These are phyloP conservation scores for Psidium friedrichsthalianum DNA, from an alignment of 345 rosid species.

Conservation along the genomic window DNA sequence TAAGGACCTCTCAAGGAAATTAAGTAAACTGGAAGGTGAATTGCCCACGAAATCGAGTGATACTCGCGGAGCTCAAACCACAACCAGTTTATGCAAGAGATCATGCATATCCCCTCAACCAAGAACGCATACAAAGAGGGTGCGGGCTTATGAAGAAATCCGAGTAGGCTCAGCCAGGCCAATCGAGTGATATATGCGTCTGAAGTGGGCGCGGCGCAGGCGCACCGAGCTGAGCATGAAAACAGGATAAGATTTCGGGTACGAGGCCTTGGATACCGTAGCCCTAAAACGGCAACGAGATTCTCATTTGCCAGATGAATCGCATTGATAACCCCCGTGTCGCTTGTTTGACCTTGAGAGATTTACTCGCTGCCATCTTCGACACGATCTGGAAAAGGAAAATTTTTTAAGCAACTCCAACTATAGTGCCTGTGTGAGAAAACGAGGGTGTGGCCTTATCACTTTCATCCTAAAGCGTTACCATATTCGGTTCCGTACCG, in stretches of 20 bases:
- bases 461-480: neutral
- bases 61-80: neutral
- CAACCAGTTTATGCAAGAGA: neutral
- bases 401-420: neutral
- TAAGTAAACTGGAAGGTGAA: neutral
- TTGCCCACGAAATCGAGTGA: neutral
- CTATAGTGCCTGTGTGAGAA: neutral
- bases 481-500: neutral
- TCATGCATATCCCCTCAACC: neutral
- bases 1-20: neutral
- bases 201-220: too few species aligned
- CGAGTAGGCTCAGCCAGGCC: neutral
- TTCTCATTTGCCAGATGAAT: neutral
- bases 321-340: neutral
- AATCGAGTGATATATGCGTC: neutral
- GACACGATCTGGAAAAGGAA: neutral
- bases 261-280: neutral
- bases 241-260: neutral
- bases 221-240: neutral
- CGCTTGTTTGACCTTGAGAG: neutral
- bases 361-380: neutral
- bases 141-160: neutral
- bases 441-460: neutral
- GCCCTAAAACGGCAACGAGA: neutral
- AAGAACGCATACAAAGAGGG: neutral